Percentiles rank a stretch among this genome's conserved stretches.
Evolutionary conservation across 441 rosid genomes (phyloP).

Genomic region (Gossypium gossypioides): DNA sequence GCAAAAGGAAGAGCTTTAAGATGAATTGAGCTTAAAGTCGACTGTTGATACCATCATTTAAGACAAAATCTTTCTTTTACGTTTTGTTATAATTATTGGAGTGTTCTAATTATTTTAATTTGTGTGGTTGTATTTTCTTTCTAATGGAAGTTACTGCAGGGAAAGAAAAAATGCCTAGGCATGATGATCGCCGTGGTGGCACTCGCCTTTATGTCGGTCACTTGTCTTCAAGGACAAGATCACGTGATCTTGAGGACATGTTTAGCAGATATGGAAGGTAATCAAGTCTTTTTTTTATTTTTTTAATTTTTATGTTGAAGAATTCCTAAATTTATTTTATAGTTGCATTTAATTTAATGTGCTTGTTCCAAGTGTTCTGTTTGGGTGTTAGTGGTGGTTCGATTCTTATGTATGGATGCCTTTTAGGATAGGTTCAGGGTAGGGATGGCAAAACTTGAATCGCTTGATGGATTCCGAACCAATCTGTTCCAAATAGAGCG

Average conservation of each 20-base stretch:
- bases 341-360: background rate
- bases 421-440: conserved; percentile 7
- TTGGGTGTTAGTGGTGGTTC: background rate
- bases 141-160: conserved; percentile 14
- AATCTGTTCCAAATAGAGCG: no score
- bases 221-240: conserved; percentile 36
- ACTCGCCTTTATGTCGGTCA: conserved; percentile 47
- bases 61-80: no score
- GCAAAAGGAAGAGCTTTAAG: background rate
- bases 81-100: background rate
- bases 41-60: background rate
- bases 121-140: background rate
- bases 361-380: background rate
- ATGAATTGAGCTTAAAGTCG: background rate
- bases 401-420: background rate
- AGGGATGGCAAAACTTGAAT: no score
- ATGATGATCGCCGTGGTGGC: conserved; percentile 39
- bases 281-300: background rate
- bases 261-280: conserved; percentile 49
- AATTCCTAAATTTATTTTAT: background rate
- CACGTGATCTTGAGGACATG: conserved; percentile 44
- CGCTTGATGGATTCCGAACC: no score
- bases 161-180: conserved; percentile 32
- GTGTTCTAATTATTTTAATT: background rate
- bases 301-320: background rate